Evolutionary conservation across 805 yeast genomes (phyloP).

Genomic region (Saccharomycodes ludwigii): DNA sequence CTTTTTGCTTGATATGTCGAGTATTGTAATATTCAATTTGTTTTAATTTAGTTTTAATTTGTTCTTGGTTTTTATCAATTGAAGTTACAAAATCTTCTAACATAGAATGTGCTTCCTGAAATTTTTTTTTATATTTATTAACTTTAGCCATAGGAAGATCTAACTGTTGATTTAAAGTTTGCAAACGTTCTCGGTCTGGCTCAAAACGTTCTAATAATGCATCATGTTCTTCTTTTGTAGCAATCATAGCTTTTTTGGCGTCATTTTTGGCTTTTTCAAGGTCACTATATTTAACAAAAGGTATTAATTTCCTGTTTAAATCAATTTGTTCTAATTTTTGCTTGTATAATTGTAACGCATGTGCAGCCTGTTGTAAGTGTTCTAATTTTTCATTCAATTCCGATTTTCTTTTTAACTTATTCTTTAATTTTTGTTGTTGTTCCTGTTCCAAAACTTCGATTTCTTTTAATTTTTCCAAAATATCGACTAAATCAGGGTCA

Average conservation of each 20-base stretch:
- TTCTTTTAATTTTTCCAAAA: conserved; percentile 44
- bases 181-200: conserved; percentile 12
- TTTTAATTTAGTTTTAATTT: conserved; percentile 9
- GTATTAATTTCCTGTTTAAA: conserved; percentile 34
- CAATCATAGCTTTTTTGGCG: conserved; percentile 17
- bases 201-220: conserved; percentile 14
- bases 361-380: conserved; percentile 36
- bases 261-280: conserved; percentile 12
- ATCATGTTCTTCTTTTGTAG: conserved; percentile 18
- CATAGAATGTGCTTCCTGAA: conserved; percentile 2
- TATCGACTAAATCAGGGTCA: conserved; percentile 43
- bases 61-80: conserved; percentile 11
- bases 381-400: conserved; percentile 25
- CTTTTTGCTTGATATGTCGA: conserved; percentile 12
- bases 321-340: conserved; percentile 34
- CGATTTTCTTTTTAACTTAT: conserved; percentile 10
- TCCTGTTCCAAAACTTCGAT: conserved; percentile 34
- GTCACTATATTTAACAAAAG: conserved; percentile 36
- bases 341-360: conserved; percentile 33
- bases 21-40: conserved; percentile 13
- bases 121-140: conserved; percentile 1
- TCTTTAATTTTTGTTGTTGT: conserved; percentile 25
- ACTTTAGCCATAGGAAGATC: too few relatives aligned
- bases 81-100: conserved; percentile 9
- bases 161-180: conserved; percentile 12